phyloP scores from a whole-genome alignment of 805 yeast genomes.

The Dipodascopsis uninucleata region DNA sequence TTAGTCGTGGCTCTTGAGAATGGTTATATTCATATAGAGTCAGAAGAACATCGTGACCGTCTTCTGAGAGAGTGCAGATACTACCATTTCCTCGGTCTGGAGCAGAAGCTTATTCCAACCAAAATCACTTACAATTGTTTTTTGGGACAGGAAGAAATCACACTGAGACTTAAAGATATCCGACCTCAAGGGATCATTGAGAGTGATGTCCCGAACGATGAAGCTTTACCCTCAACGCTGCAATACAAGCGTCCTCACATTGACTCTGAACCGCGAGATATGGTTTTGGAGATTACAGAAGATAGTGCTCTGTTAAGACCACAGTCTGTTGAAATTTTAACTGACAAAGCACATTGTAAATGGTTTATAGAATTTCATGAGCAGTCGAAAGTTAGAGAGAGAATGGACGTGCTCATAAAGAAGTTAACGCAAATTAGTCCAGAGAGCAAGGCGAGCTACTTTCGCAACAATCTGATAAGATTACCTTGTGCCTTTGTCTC shows the following conservation, averaged over 20 bases:
- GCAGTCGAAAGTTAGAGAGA: constrained; percentile 4
- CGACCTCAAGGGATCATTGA: constrained; percentile 25
- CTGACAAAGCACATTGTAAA: constrained; percentile 4
- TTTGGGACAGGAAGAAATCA: constrained; percentile 52
- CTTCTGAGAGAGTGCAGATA: constrained; percentile 69
- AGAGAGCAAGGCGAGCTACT: too few species aligned
- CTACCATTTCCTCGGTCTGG: constrained; percentile 70
- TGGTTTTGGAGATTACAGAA: constrained; percentile 13
- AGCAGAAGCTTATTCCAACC: constrained; percentile 61
- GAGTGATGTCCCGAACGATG: not conserved
- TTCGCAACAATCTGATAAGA: too few species aligned
- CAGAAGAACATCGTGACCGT: constrained; percentile 53
- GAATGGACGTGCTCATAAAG: constrained; percentile 5
- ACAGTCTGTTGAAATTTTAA: constrained; percentile 9
- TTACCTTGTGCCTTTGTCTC: too few species aligned
- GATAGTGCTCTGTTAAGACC: constrained; percentile 12
- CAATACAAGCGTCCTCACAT: constrained; percentile 25
- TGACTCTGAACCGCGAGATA: constrained; percentile 12
- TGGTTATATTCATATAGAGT: constrained; percentile 44
- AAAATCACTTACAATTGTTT: constrained; percentile 52
- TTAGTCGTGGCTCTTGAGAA: constrained; percentile 58
- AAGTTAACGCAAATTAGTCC: constrained; percentile 3
- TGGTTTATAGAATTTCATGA: constrained; percentile 15
- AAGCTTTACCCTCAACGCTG: constrained; percentile 1
- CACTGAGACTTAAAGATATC: constrained; percentile 49